These are phyloP conservation scores for Pleurotus sapidus DNA, from an alignment of 768 basidiomycete species.

Conservation along the genomic window DNA sequence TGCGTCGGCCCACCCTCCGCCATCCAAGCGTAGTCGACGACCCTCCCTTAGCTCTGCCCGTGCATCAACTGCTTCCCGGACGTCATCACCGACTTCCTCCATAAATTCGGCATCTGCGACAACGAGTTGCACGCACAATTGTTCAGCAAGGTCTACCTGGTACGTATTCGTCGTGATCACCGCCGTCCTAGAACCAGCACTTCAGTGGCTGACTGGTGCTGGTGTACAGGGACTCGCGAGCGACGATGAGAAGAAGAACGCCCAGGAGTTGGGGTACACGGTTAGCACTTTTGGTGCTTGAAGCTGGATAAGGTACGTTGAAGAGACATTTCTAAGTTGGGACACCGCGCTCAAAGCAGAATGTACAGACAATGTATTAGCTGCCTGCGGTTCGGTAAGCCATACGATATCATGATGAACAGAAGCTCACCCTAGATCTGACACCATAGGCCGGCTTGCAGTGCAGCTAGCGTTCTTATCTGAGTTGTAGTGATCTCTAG, in stretches of 20 bases:
- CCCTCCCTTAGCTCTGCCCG: not conserved
- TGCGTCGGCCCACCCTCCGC: not conserved
- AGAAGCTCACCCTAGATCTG: no score
- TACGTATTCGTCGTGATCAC: not conserved
- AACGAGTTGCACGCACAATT: not conserved
- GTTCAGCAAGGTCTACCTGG: not conserved
- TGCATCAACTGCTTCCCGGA: not conserved
- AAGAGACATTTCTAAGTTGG: no score
- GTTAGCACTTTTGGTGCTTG: not conserved
- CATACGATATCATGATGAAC: no score
- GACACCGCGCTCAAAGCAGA: no score
- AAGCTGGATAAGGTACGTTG: no score
- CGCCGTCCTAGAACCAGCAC: not conserved
- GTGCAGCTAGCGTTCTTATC: no score
- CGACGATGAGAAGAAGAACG: not conserved
- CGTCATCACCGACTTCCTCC: not conserved
- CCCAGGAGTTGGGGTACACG: not conserved
- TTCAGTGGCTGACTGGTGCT: not conserved
- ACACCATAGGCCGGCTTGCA: no score
- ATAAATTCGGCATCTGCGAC: not conserved
- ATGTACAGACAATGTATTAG: no score
- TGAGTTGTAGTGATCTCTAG: no score
- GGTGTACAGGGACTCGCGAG: not conserved
- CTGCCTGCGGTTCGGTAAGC: no score
- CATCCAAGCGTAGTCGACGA: not conserved